Percentiles rank a stretch among this genome's conserved stretches.
phyloP scores from a whole-genome alignment of 768 basidiomycete genomes.

The Coprinopsis strossmayeri region DNA sequence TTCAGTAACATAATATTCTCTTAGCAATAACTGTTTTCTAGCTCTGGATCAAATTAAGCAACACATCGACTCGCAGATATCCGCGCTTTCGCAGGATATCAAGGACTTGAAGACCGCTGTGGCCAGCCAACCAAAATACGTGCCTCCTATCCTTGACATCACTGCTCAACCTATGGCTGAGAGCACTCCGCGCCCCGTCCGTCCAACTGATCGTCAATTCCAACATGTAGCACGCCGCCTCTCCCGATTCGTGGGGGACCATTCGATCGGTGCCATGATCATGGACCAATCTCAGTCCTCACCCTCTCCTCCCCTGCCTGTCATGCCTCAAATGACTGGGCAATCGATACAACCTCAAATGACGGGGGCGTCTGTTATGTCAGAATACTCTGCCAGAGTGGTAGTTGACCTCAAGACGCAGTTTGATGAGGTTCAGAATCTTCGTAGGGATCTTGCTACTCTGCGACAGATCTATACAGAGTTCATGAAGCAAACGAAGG shows the following conservation, averaged over 20 bases:
- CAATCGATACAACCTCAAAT: conserved; percentile 63
- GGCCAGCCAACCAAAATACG: conserved; percentile 41
- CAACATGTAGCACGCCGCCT: conserved; percentile 66
- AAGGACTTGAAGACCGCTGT: conserved; percentile 79
- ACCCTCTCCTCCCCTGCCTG: conserved; percentile 19
- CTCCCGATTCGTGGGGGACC: conserved; percentile 55
- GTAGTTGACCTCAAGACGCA: conserved; percentile 84
- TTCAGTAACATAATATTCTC: conserved; percentile 5
- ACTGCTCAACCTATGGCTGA: conserved; percentile 53
- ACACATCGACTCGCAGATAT: conserved; percentile 92
- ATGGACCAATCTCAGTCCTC: conserved; percentile 17
- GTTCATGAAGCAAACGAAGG: conserved; percentile 89
- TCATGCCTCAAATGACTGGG: conserved; percentile 62
- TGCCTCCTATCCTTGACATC: conserved; percentile 25
- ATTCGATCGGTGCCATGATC: conserved; percentile 20
- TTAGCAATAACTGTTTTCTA: conserved; percentile 26
- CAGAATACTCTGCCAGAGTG: conserved; percentile 67
- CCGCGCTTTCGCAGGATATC: conserved; percentile 77
- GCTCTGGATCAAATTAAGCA: conserved; percentile 98
- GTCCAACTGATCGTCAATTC: conserved; percentile 75
- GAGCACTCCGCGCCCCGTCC: conserved; percentile 54
- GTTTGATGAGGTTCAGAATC: conserved; percentile 90
- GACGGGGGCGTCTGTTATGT: conserved; percentile 69
- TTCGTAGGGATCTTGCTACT: conserved; percentile 87
- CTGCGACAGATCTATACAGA: conserved; percentile 95